phyloP scores from a whole-genome alignment of 768 basidiomycete species.

The Steccherinum ochraceum region DNA sequence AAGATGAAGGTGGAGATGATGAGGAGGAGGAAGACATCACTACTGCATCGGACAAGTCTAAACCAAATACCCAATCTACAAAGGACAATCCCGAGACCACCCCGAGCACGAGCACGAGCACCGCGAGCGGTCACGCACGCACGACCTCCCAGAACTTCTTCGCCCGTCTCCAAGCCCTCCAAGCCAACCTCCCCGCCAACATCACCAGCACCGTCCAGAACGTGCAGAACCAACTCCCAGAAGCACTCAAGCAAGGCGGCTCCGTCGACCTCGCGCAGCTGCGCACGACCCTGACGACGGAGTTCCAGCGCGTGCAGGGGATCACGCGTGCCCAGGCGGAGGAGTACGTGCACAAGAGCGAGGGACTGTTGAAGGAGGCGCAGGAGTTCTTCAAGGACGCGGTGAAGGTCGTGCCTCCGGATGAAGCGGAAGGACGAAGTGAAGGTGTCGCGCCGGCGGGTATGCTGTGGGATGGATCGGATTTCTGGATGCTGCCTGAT shows the following conservation, averaged over 20 bases:
- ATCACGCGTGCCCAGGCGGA: constrained; percentile 73
- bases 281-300: constrained; percentile 52
- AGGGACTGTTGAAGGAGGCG: constrained; percentile 56
- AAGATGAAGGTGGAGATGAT: neutral
- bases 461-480: constrained; percentile 77
- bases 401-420: constrained; percentile 89
- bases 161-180: constrained; percentile 66
- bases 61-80: neutral
- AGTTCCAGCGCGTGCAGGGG: constrained; percentile 72
- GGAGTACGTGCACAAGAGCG: constrained; percentile 74
- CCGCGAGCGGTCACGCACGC: constrained; percentile 1
- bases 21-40: neutral
- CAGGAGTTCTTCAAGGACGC: constrained; percentile 62
- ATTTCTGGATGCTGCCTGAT: constrained; percentile 74
- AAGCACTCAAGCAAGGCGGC: constrained; percentile 30
- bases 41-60: no score
- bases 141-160: constrained; percentile 40
- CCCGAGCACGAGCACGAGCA: constrained; percentile 6
- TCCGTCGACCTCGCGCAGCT: constrained; percentile 66
- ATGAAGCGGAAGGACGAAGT: constrained; percentile 28
- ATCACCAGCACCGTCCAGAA: constrained; percentile 62
- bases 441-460: constrained; percentile 25
- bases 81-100: neutral
- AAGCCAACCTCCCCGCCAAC: constrained; percentile 69
- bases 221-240: constrained; percentile 63